Evolutionary conservation across 495 filamentous ascomycete genomes (phyloP), one percentile per base, ranked within the genome.

Genomic region (Lindgomyces ingoldianus): DNA sequence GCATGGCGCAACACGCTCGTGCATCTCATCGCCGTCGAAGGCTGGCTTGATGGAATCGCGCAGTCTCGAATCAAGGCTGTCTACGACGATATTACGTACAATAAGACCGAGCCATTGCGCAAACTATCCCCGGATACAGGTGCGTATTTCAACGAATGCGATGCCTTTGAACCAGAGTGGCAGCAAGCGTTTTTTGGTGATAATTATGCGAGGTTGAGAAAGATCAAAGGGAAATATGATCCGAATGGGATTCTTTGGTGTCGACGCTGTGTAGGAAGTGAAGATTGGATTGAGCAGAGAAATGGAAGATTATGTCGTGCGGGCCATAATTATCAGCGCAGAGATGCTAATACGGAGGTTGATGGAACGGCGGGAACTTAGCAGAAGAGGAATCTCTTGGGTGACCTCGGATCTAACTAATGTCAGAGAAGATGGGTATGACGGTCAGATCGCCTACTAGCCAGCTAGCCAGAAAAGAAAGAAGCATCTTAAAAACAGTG

Each of bases 81-180:
- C 4, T 66, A 70, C 39, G 8, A 36, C 1, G 67, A 70, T 30
- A 67, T 70, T 22, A 70, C 67, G 1, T 25, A 33, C 39, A 64
- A 70, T 0, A 64, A 57, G n/a, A 70, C 41, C n/a, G 42, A 61
- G 12, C 48, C 56, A 4, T 46, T 70, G 29, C 30, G 61, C 2
- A 18, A 64, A 44, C 60, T 72, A 6, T 55, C 64, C 3, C 67
- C 67, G n/a, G 64, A 64, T 12, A 55, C 52, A 8, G 70, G 70
- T 0, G 64, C 70, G 0, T 72, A 72, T 52, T 68, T 72, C 56
- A 70, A 70, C 46, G 70, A 72, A 29, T 25, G 30, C 44, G 67
- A 70, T 55, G 36, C 25, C 16, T 65, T 62, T 30, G 57, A 70
- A 33, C 62, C 62, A 6, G 48, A 65, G 2, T 70, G 67, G 62